Evolutionary conservation across 176 grass and related monocot genomes (phyloP), one percentile per base, ranked within the genome.

Genomic region (Phragmites australis): DNA sequence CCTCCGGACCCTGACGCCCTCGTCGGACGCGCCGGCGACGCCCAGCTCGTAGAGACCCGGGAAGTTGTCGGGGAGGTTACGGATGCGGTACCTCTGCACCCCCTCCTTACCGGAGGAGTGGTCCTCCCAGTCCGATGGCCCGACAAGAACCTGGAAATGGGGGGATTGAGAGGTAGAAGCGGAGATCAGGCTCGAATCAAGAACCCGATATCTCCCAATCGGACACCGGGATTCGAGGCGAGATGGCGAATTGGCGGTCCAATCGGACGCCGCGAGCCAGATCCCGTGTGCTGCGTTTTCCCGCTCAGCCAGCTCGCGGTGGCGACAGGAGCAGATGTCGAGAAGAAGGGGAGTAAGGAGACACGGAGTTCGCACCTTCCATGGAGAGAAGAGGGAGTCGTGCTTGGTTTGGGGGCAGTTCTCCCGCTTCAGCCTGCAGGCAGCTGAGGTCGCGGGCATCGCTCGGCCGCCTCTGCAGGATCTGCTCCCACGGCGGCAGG

Each of bases 41-140:
- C 92, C 90, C 67, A 97, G 65, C 68, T 97, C 92, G 54, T 97
- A 94, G 65, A 97, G 88, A 15, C 95, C 95, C 25, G 92, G 83
- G 66, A 87, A 91, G 42, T 93, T 85, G 40, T 91, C 88, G 37
- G 95, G 90, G 43, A 97, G 88, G 81, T 94, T 94, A 39, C 83
- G 83, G 18, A 88, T 85, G 52, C 86, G 84, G 45, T 97, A 97
- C 30, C 92, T 81, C 67, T 83, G 68, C 10, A 88, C 92, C 9
- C 92, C 95, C n/a, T 87, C 90, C 74, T 91, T 94, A 41, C 89
- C 74, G 19, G 82, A 76, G 11, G 72, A 74, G 68, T 94, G 74
- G 67, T 97, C 88, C 45, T 87, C 83, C 95, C 95, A 94, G 83
- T 97, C 95, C 48, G 77, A 87, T 22, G 88, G 65, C 65, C 92